phyloP scores from a whole-genome alignment of 2,329 filamentous ascomycete species.

The Exophiala bonariae region DNA sequence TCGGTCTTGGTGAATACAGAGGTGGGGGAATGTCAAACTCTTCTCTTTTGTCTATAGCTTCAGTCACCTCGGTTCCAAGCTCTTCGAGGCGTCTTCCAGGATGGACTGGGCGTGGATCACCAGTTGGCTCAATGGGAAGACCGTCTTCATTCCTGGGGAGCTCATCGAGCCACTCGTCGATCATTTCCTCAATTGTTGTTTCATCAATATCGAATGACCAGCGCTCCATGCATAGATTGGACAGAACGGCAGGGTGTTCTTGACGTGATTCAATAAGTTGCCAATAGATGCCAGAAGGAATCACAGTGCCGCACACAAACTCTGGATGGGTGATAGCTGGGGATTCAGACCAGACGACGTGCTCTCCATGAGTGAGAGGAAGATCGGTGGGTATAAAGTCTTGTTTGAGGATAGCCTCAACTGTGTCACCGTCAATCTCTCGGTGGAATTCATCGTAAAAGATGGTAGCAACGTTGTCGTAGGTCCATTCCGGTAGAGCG shows the following conservation, averaged over 20 bases:
- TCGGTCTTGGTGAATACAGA: conserved; percentile 6
- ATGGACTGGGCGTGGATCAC: conserved; percentile 5
- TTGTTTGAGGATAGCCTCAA: conserved; percentile 8
- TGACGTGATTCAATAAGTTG: conserved; percentile 3
- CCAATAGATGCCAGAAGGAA: conserved; percentile 9
- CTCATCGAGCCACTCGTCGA: conserved; percentile 1
- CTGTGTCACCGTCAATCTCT: conserved; percentile 9
- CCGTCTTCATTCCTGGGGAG: background rate
- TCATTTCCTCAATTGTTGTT: background rate
- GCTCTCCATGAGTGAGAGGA: conserved; percentile 3
- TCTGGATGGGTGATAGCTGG: background rate
- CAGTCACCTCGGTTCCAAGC: background rate
- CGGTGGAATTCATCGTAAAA: conserved; percentile 11
- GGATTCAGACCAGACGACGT: background rate
- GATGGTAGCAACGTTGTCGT: conserved; percentile 4
- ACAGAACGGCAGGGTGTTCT: background rate
- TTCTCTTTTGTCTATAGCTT: background rate
- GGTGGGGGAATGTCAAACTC: conserved; percentile 10
- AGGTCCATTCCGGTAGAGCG: background rate
- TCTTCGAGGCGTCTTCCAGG: conserved; percentile 3
- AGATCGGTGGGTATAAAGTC: conserved; percentile 12
- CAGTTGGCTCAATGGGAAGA: background rate
- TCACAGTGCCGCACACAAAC: conserved; percentile 2
- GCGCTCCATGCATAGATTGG: background rate
- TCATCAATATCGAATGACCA: conserved; percentile 1